Evolutionary conservation across 2,329 filamentous ascomycete species (phyloP).

Genomic region (Scopulariopsis brevicaulis): DNA sequence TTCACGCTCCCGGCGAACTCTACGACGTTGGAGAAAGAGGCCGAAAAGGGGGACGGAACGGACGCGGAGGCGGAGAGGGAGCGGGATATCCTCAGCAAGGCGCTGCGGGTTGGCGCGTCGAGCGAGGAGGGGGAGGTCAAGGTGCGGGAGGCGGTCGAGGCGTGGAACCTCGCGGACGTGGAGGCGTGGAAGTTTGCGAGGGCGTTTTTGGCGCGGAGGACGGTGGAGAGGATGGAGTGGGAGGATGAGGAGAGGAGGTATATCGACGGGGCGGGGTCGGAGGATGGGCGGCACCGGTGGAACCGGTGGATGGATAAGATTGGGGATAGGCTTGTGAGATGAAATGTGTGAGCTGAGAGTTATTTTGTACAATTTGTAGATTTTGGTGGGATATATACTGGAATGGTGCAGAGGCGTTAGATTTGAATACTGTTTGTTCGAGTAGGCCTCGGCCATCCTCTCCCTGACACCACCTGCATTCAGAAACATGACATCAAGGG

Average conservation of each 20-base stretch:
- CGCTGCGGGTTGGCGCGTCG: conserved; percentile 33
- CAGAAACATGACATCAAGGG: background rate
- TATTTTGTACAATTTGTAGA: background rate
- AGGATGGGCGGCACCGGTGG: conserved; percentile 25
- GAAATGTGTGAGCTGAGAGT: background rate
- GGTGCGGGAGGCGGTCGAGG: conserved; percentile 45
- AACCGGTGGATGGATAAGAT: conserved; percentile 23
- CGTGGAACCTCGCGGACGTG: conserved; percentile 60
- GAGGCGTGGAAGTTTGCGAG: conserved; percentile 68
- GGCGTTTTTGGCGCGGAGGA: conserved; percentile 52
- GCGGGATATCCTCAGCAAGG: conserved; percentile 46
- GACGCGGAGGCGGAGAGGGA: conserved; percentile 35
- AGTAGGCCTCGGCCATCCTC: background rate
- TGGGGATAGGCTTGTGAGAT: conserved; percentile 7
- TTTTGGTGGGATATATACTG: background rate
- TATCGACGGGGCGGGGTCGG: conserved; percentile 47
- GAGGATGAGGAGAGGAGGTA: conserved; percentile 58
- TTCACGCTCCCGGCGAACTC: conserved; percentile 59
- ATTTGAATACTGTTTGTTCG: background rate
- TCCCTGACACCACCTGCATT: background rate
- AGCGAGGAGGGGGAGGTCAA: conserved; percentile 30
- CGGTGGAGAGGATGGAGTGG: conserved; percentile 55
- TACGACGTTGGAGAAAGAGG: background rate
- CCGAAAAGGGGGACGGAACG: background rate
- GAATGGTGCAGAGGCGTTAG: background rate